phyloP scores from a whole-genome alignment of 106 monocot species.

The Apostasia shenzhenica region DNA sequence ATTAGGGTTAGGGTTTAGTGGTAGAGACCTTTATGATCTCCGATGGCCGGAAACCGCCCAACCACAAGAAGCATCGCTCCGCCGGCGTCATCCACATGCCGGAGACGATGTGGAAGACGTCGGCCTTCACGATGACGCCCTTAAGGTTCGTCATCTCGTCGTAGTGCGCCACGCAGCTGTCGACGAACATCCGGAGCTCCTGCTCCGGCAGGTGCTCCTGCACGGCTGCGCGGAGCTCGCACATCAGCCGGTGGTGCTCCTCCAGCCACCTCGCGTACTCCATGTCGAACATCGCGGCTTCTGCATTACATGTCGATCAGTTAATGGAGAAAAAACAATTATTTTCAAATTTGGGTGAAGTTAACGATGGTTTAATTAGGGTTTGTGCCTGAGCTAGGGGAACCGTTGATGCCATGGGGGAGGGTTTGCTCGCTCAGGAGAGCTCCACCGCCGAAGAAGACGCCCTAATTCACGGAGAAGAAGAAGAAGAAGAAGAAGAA shows the following conservation, averaged over 20 bases:
- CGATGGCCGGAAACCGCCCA: slow-evolving; percentile 67
- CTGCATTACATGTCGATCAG: slow-evolving; percentile 6
- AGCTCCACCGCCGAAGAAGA: slow-evolving; percentile 36
- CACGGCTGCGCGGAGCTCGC: slow-evolving; percentile 47
- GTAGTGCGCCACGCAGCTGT: slow-evolving; percentile 36
- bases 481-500: no score
- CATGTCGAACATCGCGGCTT: slow-evolving; percentile 69
- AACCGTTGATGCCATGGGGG: slow-evolving; percentile 19
- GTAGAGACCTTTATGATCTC: slow-evolving; percentile 54
- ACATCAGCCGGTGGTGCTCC: slow-evolving; percentile 44
- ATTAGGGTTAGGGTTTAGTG: slow-evolving; percentile 5
- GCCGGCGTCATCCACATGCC: slow-evolving; percentile 67
- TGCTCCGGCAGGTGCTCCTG: slow-evolving; percentile 49
- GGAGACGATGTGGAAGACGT: slow-evolving; percentile 75
- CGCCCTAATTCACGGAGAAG: slow-evolving; percentile 24
- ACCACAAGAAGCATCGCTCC: slow-evolving; percentile 82
- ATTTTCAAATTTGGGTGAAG: neutral
- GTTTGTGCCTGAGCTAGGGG: slow-evolving; percentile 38
- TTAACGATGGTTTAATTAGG: neutral
- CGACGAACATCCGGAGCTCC: slow-evolving; percentile 50
- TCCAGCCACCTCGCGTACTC: slow-evolving; percentile 62
- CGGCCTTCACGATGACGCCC: slow-evolving; percentile 22
- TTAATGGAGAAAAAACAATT: no score
- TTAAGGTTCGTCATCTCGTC: slow-evolving; percentile 43
- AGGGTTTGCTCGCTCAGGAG: slow-evolving; percentile 48